phyloP scores from a whole-genome alignment of 1,139 yeast genomes.

The Pichia sp. region DNA sequence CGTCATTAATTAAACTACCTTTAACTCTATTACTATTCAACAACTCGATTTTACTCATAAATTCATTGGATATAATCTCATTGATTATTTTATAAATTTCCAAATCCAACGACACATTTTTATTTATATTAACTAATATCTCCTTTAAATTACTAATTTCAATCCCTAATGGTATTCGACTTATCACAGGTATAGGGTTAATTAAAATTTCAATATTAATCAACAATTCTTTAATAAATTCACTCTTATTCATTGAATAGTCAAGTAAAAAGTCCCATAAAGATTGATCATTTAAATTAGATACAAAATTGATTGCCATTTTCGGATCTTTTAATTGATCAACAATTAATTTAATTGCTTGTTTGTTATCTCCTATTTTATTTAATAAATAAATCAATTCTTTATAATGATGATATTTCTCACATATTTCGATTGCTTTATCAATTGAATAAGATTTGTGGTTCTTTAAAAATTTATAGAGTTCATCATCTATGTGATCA shows the following conservation, averaged over 20 bases:
- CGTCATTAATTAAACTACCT: conserved; percentile 39
- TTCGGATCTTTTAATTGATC: conserved; percentile 72
- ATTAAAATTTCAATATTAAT: conserved; percentile 62
- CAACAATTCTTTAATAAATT: conserved; percentile 66
- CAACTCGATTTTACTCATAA: conserved; percentile 38
- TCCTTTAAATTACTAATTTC: conserved; percentile 59
- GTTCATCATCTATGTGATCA: conserved; percentile 35
- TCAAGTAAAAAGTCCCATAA: conserved; percentile 73
- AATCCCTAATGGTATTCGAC: conserved; percentile 55
- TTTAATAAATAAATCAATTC: conserved; percentile 82
- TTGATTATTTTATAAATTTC: conserved; percentile 54
- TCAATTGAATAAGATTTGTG: conserved; percentile 61
- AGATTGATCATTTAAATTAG: conserved; percentile 61
- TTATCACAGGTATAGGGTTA: conserved; percentile 62
- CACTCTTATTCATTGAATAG: conserved; percentile 65
- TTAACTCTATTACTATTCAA: conserved; percentile 34
- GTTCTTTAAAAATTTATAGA: conserved; percentile 50
- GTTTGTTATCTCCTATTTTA: conserved; percentile 70
- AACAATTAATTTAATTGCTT: conserved; percentile 71
- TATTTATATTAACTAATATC: conserved; percentile 56
- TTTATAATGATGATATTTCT: conserved; percentile 43
- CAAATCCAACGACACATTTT: conserved; percentile 56
- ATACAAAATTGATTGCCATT: conserved; percentile 77
- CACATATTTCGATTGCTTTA: conserved; percentile 60
- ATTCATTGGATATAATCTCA: conserved; percentile 55